Percentiles rank a stretch among this genome's conserved stretches.
phyloP scores from a whole-genome alignment of 805 yeast genomes.

The Kregervanrija pseudodelftensis region DNA sequence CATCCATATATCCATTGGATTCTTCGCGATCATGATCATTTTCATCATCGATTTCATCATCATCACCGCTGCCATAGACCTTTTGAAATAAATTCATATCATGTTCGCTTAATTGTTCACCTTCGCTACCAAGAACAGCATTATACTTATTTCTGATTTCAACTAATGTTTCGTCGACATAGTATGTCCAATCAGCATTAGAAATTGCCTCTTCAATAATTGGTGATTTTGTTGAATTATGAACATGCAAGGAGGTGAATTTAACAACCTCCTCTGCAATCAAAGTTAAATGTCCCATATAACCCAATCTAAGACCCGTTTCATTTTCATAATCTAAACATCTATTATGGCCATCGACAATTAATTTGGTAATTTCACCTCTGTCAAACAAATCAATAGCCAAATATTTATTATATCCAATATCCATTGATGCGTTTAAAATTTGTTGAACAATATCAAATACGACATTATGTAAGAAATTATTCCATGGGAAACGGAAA shows the following conservation, averaged over 20 bases:
- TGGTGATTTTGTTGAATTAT: conserved; percentile 47
- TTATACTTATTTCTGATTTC: conserved; percentile 92
- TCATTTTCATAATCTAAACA: conserved; percentile 55
- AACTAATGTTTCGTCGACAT: conserved; percentile 74
- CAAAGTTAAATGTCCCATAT: conserved; percentile 93
- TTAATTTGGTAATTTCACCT: conserved; percentile 49
- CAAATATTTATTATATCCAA: conserved; percentile 75
- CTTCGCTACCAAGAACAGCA: conserved; percentile 68
- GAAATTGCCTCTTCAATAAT: conserved; percentile 37
- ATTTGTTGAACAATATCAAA: conserved; percentile 95
- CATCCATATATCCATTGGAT: conserved; percentile 16
- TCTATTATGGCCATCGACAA: conserved; percentile 53
- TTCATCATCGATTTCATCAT: conserved; percentile 17
- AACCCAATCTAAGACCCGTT: conserved; percentile 70
- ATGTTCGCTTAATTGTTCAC: conserved; percentile 32
- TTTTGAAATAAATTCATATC: conserved; percentile 26
- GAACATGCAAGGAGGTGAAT: conserved; percentile 55
- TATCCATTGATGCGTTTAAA: conserved; percentile 66
- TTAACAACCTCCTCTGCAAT: conserved; percentile 95
- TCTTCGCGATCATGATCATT: conserved; percentile 14
- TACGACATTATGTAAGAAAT: conserved; percentile 93
- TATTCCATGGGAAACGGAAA: conserved; percentile 90
- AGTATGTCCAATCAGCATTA: conserved; percentile 32
- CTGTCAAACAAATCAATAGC: conserved; percentile 66
- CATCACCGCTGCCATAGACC: conserved; percentile 18